Evolutionary conservation across 495 filamentous ascomycete species (phyloP).

Genomic region (Daldinia decipiens): DNA sequence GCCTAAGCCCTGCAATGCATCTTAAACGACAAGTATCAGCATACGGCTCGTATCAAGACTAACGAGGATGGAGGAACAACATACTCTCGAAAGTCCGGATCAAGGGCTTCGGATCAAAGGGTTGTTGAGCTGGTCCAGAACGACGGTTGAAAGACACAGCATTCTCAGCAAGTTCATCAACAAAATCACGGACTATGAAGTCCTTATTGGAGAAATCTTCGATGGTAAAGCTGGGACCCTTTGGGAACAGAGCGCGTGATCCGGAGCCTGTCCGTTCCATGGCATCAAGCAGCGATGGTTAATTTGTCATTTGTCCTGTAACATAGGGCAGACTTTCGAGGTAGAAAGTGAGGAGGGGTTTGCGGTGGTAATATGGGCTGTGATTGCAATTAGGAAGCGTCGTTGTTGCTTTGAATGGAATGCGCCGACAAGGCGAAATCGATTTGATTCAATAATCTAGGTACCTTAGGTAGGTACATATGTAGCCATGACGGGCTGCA

Average conservation of each 20-base stretch:
- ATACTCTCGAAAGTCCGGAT: constrained; percentile 93
- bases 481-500: constrained; percentile 7
- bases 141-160: constrained; percentile 79
- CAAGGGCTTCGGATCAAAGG: constrained; percentile 96
- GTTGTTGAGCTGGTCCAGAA: constrained; percentile 72
- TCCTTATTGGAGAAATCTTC: constrained; percentile 91
- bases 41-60: constrained; percentile 1
- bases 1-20: constrained; percentile 77
- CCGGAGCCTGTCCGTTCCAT: constrained; percentile 60
- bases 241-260: constrained; percentile 75
- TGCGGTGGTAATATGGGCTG: neutral
- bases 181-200: constrained; percentile 97
- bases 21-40: constrained; percentile 50
- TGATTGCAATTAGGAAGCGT: constrained; percentile 13
- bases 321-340: constrained; percentile 11
- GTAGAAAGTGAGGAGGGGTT: neutral
- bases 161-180: constrained; percentile 89
- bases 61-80: constrained; percentile 7
- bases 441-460: constrained; percentile 6
- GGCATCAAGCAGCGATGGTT: constrained; percentile 25
- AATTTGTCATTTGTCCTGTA: constrained; percentile 2
- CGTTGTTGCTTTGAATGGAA: constrained; percentile 15
- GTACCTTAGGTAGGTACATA: no score
- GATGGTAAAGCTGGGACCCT: constrained; percentile 81
- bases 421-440: constrained; percentile 12